These are phyloP conservation scores for Chenopodium quinoa DNA, from an alignment of 148 eudicot species.

Conservation along the genomic window DNA sequence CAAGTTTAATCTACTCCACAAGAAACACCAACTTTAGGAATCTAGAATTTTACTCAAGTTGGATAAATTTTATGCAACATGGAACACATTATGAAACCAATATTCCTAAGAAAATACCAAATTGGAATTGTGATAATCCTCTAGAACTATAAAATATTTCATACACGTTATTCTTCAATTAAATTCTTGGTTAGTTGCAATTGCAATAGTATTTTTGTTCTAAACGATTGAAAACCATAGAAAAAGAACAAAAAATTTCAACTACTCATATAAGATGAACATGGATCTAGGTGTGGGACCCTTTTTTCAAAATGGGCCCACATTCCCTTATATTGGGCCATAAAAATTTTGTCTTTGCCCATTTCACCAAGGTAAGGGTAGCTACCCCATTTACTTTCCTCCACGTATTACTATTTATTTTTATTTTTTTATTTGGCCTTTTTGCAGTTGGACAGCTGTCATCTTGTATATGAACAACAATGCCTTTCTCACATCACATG, in stretches of 20 bases:
- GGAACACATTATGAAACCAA: no score
- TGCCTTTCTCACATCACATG: conserved; percentile 10
- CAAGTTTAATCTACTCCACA: not conserved
- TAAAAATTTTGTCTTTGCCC: conserved; percentile 10
- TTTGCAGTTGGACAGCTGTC: conserved; percentile 21
- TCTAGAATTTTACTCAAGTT: not conserved
- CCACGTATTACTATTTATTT: conserved; percentile 14
- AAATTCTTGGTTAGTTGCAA: not conserved
- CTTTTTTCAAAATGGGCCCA: not conserved
- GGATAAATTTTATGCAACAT: not conserved
- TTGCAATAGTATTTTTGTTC: not conserved
- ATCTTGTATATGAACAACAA: not conserved
- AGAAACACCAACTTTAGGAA: not conserved
- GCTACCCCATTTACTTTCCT: conserved; percentile 10
- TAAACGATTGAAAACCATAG: conserved; percentile 9
- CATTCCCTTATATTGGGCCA: not conserved
- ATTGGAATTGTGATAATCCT: not conserved
- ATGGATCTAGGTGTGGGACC: not conserved
- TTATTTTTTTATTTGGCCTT: not conserved
- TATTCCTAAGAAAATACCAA: not conserved
- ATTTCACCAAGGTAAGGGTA: not conserved
- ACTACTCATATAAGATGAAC: conserved; percentile 9
- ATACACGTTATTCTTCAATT: not conserved
- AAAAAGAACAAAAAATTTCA: conserved; percentile 17
- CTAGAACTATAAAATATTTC: not conserved